phyloP scores from a whole-genome alignment of 768 basidiomycete genomes.

The Rubroboletus satanas region DNA sequence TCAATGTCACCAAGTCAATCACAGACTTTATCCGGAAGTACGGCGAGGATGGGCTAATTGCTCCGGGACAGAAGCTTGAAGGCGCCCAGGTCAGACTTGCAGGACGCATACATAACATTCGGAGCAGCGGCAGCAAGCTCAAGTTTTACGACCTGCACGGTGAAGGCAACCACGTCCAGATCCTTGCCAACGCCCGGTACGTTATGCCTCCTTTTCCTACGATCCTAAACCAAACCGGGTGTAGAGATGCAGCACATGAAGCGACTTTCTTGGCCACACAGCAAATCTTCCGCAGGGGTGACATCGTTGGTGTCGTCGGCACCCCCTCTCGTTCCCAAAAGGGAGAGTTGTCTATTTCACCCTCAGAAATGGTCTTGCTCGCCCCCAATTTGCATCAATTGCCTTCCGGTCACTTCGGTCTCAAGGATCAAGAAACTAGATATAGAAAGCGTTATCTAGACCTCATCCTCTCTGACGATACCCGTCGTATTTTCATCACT shows the following conservation, averaged over 20 bases:
- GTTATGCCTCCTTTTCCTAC: constrained; percentile 25
- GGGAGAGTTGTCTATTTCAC: constrained; percentile 90
- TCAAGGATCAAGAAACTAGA: constrained; percentile 96
- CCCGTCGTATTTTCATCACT: constrained; percentile 86
- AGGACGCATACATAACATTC: constrained; percentile 89
- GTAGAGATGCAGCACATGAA: constrained; percentile 60
- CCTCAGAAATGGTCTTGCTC: constrained; percentile 78
- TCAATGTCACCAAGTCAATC: constrained; percentile 79
- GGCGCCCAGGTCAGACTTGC: constrained; percentile 63
- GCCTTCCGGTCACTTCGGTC: constrained; percentile 86
- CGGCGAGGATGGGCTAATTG: constrained; percentile 66
- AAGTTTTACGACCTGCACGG: constrained; percentile 92
- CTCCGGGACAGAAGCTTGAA: constrained; percentile 62
- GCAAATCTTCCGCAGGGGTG: constrained; percentile 88
- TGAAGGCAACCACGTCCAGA: constrained; percentile 91
- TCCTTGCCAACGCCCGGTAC: constrained; percentile 86
- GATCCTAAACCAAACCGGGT: constrained; percentile 15
- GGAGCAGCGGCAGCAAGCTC: constrained; percentile 77
- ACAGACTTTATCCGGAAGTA: constrained; percentile 70
- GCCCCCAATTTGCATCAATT: constrained; percentile 96
- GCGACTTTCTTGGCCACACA: constrained; percentile 68
- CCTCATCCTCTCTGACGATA: constrained; percentile 88
- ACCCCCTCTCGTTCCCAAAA: constrained; percentile 89
- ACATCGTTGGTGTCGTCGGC: constrained; percentile 92
- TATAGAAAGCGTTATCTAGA: constrained; percentile 99